These are phyloP conservation scores for Sporothrix inflata DNA, from an alignment of 2,329 filamentous ascomycete genomes.

Conservation along the genomic window DNA sequence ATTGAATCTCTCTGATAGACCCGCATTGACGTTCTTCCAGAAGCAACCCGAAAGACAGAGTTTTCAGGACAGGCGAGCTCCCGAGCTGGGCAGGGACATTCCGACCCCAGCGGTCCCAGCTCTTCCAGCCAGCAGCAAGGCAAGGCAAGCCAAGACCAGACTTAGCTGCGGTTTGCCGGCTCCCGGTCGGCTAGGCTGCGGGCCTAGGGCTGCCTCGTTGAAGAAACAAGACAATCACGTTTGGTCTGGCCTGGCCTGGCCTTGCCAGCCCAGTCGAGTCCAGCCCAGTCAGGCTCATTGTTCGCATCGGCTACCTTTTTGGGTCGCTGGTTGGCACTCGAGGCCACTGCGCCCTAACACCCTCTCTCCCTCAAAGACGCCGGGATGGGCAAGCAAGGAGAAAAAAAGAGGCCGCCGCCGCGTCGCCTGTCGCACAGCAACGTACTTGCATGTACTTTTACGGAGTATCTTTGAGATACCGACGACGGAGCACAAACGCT, in stretches of 20 bases:
- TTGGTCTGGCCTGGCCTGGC: neutral
- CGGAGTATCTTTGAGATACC: neutral
- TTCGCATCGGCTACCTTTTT: neutral
- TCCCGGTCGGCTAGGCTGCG: constrained; percentile 18
- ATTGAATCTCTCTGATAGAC: constrained; percentile 10
- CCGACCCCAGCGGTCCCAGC: neutral
- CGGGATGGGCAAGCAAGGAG: neutral
- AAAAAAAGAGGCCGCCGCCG: neutral
- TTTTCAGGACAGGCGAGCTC: neutral
- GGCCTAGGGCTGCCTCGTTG: neutral
- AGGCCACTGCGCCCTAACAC: neutral
- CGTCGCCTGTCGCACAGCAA: neutral
- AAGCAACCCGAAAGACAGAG: constrained; percentile 4
- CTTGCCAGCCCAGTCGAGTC: neutral
- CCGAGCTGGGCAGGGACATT: neutral
- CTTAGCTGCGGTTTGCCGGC: neutral
- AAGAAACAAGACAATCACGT: neutral
- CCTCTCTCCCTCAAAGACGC: neutral
- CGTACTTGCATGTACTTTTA: neutral
- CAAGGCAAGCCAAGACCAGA: neutral
- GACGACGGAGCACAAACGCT: neutral
- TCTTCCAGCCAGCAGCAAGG: neutral
- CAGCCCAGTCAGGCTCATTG: neutral
- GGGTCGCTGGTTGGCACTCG: neutral
- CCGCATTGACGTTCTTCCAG: constrained; percentile 17